A percentile compares a stretch with the other conserved stretches of the same genome.
These are phyloP conservation scores for Ophiostoma novo-ulmi DNA, from an alignment of 2,329 filamentous ascomycete genomes.

Conservation along the genomic window DNA sequence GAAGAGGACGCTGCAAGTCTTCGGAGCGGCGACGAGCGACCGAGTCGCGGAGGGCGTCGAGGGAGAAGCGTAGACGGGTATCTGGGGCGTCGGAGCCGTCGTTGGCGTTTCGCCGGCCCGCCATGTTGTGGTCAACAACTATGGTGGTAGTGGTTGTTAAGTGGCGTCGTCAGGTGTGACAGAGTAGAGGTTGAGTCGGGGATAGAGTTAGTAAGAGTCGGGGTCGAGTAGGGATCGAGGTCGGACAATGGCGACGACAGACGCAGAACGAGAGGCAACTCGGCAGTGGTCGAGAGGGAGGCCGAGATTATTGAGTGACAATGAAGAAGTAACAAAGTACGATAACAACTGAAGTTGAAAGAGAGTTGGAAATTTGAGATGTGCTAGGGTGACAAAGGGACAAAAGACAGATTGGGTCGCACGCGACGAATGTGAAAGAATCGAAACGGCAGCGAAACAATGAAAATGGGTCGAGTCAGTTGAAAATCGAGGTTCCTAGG, in stretches of 20 bases:
- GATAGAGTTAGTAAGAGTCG: too few species aligned
- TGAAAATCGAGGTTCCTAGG: neutral
- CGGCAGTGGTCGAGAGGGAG: neutral
- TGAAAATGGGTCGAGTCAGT: slow-evolving; percentile 7
- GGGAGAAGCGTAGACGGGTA: slow-evolving; percentile 17
- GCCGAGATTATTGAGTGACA: neutral
- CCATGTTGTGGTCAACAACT: slow-evolving; percentile 5
- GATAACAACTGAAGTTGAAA: neutral
- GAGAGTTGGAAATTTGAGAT: neutral
- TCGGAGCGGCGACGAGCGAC: slow-evolving; percentile 11
- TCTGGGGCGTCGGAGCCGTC: slow-evolving; percentile 8
- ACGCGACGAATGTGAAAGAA: neutral
- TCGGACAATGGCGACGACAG: neutral
- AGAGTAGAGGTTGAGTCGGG: neutral
- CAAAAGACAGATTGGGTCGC: neutral
- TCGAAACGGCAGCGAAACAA: slow-evolving; percentile 3
- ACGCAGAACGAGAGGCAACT: neutral
- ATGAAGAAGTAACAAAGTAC: neutral
- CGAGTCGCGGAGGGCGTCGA: slow-evolving; percentile 18
- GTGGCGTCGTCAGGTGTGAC: neutral
- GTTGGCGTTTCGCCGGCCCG: slow-evolving; percentile 11
- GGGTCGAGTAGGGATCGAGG: neutral
- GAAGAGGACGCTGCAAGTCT: neutral
- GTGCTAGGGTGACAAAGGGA: neutral
- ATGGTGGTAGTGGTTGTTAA: neutral